phyloP scores from a whole-genome alignment of 331 rosid species.

The Acacia concinna region DNA sequence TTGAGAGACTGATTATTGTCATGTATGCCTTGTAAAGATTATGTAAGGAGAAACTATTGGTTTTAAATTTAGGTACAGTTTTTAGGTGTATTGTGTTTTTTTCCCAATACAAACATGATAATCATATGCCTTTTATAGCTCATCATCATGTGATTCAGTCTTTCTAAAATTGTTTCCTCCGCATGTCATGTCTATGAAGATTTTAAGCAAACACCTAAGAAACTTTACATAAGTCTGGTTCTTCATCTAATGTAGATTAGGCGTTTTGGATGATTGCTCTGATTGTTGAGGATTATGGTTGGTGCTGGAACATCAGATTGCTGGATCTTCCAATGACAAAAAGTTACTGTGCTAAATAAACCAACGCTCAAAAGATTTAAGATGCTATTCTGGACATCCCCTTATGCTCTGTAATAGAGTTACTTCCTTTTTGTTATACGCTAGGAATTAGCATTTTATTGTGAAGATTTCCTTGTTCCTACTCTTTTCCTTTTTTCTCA shows the following conservation, averaged over 20 bases:
- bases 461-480: not conserved
- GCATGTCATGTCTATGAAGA: not conserved
- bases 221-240: not conserved
- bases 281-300: slow-evolving; percentile 8
- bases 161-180: not conserved
- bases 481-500: not conserved
- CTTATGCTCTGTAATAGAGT: not conserved
- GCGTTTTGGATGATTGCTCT: slow-evolving; percentile 13
- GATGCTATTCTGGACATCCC: not conserved
- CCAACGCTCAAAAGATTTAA: not conserved
- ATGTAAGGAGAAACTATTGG: not conserved
- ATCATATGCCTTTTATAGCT: not conserved
- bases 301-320: slow-evolving; percentile 7
- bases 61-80: not conserved
- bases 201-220: not conserved
- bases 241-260: not conserved
- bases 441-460: not conserved
- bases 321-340: not conserved
- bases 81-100: not conserved
- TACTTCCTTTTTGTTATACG: not conserved
- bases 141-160: not conserved
- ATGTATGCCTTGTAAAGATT: not conserved
- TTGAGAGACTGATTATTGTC: not conserved
- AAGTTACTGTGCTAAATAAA: not conserved
- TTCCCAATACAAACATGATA: not conserved